A percentile compares a stretch with the other conserved stretches of the same genome.
These are phyloP conservation scores for Trichomonascaceae sp. DNA, from an alignment of 1,139 yeast species.

Conservation along the genomic window DNA sequence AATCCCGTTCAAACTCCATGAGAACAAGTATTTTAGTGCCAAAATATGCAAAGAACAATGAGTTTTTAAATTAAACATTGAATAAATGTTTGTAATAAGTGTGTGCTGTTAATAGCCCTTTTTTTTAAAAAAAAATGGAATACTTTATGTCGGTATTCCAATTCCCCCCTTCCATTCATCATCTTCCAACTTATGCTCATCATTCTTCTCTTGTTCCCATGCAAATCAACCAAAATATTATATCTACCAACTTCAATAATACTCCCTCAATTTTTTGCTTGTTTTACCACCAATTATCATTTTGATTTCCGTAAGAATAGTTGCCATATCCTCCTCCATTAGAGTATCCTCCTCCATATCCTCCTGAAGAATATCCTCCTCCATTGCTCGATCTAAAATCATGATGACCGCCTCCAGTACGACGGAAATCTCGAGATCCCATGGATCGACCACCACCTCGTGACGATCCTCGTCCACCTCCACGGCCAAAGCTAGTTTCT, in stretches of 20 bases:
- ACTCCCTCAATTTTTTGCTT: slow-evolving; percentile 11
- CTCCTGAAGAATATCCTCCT: slow-evolving; percentile 22
- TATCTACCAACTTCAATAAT: not conserved
- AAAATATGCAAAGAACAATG: not conserved
- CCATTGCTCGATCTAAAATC: slow-evolving; percentile 5
- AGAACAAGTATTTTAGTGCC: not conserved
- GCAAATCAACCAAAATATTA: not conserved
- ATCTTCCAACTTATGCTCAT: slow-evolving; percentile 6
- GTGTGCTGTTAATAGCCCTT: not conserved
- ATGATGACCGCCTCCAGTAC: slow-evolving; percentile 27
- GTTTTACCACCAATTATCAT: slow-evolving; percentile 29
- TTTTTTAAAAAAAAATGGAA: too few relatives aligned
- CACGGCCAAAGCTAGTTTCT: slow-evolving; percentile 63
- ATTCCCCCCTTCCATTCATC: not conserved
- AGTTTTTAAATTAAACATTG: not conserved
- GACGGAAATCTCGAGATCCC: slow-evolving; percentile 35
- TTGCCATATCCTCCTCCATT: slow-evolving; percentile 31
- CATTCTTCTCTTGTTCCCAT: slow-evolving; percentile 8
- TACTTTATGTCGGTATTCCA: not conserved
- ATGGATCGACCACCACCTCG: slow-evolving; percentile 41
- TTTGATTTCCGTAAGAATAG: slow-evolving; percentile 25
- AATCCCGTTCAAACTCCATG: not conserved
- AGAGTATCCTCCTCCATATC: slow-evolving; percentile 31
- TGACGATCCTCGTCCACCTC: slow-evolving; percentile 52
- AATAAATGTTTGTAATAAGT: not conserved